A percentile compares a stretch with the other conserved stretches of the same genome.
Conservation (phyloP, 192 early-diverging fungal genomes). For the Backusella westeae region DNA sequence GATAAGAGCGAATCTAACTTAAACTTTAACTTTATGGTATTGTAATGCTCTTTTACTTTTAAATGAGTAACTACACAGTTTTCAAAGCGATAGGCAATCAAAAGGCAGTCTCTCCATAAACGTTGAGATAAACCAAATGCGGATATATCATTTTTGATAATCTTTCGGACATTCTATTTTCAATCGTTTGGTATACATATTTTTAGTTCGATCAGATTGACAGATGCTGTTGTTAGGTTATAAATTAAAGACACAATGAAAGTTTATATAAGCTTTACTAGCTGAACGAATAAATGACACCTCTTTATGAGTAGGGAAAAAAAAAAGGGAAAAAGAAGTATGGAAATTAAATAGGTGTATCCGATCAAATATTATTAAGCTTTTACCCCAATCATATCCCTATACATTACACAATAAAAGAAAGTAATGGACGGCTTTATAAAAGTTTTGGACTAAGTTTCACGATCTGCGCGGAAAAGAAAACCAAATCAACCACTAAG, state of each 20-base stretch:
- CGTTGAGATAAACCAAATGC: neutral
- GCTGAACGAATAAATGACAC: neutral
- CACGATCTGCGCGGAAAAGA: neutral
- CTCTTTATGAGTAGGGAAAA: neutral
- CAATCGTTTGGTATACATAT: neutral
- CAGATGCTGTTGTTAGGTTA: constrained; percentile 9
- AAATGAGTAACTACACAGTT: neutral
- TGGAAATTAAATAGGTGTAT: neutral
- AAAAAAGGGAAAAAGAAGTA: neutral
- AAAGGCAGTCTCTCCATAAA: neutral
- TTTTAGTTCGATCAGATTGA: neutral
- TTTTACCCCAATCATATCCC: neutral
- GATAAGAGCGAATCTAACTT: neutral
- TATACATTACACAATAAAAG: neutral
- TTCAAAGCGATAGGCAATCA: neutral
- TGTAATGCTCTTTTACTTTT: neutral
- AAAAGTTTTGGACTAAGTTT: neutral
- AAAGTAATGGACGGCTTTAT: neutral
- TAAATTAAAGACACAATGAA: neutral
- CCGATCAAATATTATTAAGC: neutral
- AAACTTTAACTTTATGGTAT: neutral
- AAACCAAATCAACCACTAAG: neutral
- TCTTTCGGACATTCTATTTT: constrained; percentile 1
- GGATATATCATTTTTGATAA: neutral
- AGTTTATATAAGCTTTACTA: neutral